Conservation (phyloP, 192 early-diverging fungal species). For the Mortierella alpina region DNA sequence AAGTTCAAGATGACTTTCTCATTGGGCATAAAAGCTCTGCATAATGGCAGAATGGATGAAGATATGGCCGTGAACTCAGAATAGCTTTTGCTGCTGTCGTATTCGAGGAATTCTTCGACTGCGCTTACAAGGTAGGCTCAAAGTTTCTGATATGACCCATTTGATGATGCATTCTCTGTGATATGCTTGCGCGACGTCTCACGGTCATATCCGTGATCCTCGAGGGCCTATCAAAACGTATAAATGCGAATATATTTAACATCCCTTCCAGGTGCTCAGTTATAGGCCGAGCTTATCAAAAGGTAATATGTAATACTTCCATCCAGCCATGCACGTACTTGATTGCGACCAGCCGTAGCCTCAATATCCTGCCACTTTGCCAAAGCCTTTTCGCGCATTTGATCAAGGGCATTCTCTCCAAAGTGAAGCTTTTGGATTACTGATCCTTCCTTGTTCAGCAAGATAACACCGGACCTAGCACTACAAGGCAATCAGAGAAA, state of each 20-base stretch:
- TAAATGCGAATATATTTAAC: constrained; percentile 7
- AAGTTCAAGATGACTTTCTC: constrained; percentile 37
- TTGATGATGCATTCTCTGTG: constrained; percentile 7
- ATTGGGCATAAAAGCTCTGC: constrained; percentile 26
- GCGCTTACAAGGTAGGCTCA: constrained; percentile 20
- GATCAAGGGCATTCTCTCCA: constrained; percentile 23
- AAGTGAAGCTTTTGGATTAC: constrained; percentile 32
- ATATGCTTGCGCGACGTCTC: constrained; percentile 24
- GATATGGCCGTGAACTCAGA: constrained; percentile 29
- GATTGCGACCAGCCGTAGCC: constrained; percentile 15
- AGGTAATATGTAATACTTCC: constrained; percentile 40
- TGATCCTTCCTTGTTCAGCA: constrained; percentile 21
- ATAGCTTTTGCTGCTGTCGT: constrained; percentile 21
- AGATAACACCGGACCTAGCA: constrained; percentile 35
- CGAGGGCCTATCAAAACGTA: constrained; percentile 19
- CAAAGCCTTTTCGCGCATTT: constrained; percentile 37
- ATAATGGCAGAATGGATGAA: constrained; percentile 34
- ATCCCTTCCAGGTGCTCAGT: constrained; percentile 16
- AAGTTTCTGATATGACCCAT: constrained; percentile 11
- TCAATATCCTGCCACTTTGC: constrained; percentile 34
- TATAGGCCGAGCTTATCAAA: constrained; percentile 10
- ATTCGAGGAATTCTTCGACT: constrained; percentile 21
- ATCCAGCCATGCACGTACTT: constrained; percentile 34
- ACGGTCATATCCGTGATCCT: constrained; percentile 25
- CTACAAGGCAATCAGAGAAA: constrained; percentile 23